Percentiles rank a stretch among this genome's conserved stretches.
phyloP scores from a whole-genome alignment of 2,329 filamentous ascomycete genomes.

The Ophiostoma angusticollis region DNA sequence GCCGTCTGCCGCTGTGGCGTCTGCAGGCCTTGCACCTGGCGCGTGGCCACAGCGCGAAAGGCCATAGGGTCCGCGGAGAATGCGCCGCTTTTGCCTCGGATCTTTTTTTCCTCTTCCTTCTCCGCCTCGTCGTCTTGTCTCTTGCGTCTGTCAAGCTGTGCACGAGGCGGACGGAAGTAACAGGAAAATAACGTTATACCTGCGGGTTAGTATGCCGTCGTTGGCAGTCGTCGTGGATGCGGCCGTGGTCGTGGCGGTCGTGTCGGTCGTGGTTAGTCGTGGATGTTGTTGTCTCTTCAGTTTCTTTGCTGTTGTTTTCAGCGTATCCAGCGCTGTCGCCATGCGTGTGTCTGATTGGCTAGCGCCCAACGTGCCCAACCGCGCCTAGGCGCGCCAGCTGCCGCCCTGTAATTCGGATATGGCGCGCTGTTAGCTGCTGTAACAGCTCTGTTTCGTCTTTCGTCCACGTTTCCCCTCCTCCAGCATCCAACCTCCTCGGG shows the following conservation, averaged over 20 bases:
- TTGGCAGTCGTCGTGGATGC: slow-evolving; percentile 1
- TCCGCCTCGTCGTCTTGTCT: neutral
- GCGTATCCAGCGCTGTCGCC: neutral
- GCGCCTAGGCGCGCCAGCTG: neutral
- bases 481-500: too few species aligned
- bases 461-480: too few species aligned
- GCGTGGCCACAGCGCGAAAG: neutral
- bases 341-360: slow-evolving; percentile 1
- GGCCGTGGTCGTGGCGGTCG: neutral
- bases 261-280: slow-evolving; percentile 5
- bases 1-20: slow-evolving; percentile 7
- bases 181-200: neutral
- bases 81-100: neutral
- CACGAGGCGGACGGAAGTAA: too few species aligned
- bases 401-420: too few species aligned
- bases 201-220: slow-evolving; percentile 7
- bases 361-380: neutral
- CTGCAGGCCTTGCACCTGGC: slow-evolving; percentile 1
- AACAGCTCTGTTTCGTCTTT: slow-evolving; percentile 1
- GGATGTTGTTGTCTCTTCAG: neutral
- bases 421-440: neutral
- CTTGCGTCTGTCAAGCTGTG: neutral
- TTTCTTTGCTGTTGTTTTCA: neutral
- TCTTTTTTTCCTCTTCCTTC: neutral
- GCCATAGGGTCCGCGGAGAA: neutral